Evolutionary conservation across 164 flowering plant genomes (phyloP), one percentile per base, ranked within the genome.

Genomic region (Stephania japonica): DNA sequence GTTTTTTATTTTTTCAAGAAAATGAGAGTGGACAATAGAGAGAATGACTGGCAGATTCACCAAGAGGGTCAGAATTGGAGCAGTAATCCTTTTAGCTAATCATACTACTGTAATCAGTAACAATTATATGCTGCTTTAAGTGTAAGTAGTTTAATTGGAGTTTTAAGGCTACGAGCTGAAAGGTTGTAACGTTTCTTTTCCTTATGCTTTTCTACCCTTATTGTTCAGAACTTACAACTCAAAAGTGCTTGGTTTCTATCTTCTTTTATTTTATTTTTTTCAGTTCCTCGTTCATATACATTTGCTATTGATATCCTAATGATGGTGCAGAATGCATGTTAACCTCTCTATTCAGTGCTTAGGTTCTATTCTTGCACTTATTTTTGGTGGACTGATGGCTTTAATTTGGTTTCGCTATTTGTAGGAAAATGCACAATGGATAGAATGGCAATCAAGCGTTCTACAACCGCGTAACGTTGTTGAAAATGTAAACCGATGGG

Each of bases 401-500:
- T 23, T 26, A 42, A 67, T 73, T 69, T 27, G 16, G 43, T 56
- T 19, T 67, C 65, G 12, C 12, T 69, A 42, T 73, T 7, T 77
- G 49, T 67, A 94, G 99, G 94, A 84, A 78, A 87, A 84, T 68
- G 80, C 42, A 47, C 94, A 88, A 74, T 94, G 98, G 98, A 81
- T 65, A 70, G 96, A 87, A 42, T 94, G 99, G 99, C 94, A 90
- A 78, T 50, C 83, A 44, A 86, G 79, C 32, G 89, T 85, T 78
- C 75, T 94, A 65, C 96, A 86, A 78, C 90, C 90, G 83, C 95
- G 98, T 32, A 92, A 89, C 80, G 80, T 72, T 6, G 81, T 92
- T 72, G 97, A 92, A 81, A 92, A 94, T 86, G 95, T 94, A 26
- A 83, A 84, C 73, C 84, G 87, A 50, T 94, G 99, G 99, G 90